Evolutionary conservation across 2,329 filamentous ascomycete species (phyloP), one percentile per base, ranked within the genome.

Genomic region (Fusarium goolgardi): DNA sequence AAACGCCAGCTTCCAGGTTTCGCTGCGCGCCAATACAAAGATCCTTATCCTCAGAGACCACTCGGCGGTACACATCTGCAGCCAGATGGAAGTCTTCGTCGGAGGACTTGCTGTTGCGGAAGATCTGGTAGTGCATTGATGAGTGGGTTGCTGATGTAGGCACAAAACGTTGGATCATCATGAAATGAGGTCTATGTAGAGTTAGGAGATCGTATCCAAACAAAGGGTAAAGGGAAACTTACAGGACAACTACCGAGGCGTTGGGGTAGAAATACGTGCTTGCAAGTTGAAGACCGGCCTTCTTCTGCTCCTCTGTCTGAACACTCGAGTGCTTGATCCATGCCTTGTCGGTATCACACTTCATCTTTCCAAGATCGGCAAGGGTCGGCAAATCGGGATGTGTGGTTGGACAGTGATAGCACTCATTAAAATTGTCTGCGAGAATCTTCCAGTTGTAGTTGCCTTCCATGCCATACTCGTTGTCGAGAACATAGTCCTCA

Each of bases 401-500:
- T 4, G 66, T 69, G 1, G 66, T 69, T 4, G 65, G 66, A 5
- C 66, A 69, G n/a, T 69, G 66, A 13, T 69, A 69, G 29, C 66
- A 69, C 45, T 87, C 87, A 70, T 90, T 90, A 78, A 88, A 90
- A 77, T 90, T 89, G 70, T 90, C 87, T 10, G 83, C 82, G 18
- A 87, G 73, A 20, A 84, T 83, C 77, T 88, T 88, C 86, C 86
- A 88, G 76, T 88, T 88, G 72, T 84, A 86, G 12, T 82, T 78
- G 0, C 83, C 83, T 25, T 85, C 80, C 81, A 86, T 83, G 57
- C 85, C 79, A 80, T 84, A 88, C 18, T 76, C 75, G 69, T 88
- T 84, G 62, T 88, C 84, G 58, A 87, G 88, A 11, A 75, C 70
- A 71, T 86, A 90, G 13, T 67, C 78, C 2, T 82, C 79, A 59